Percentiles rank a stretch among this genome's conserved stretches.
Evolutionary conservation across 176 grass and related monocot species (phyloP).

Genomic region (Oryza glumipatula): DNA sequence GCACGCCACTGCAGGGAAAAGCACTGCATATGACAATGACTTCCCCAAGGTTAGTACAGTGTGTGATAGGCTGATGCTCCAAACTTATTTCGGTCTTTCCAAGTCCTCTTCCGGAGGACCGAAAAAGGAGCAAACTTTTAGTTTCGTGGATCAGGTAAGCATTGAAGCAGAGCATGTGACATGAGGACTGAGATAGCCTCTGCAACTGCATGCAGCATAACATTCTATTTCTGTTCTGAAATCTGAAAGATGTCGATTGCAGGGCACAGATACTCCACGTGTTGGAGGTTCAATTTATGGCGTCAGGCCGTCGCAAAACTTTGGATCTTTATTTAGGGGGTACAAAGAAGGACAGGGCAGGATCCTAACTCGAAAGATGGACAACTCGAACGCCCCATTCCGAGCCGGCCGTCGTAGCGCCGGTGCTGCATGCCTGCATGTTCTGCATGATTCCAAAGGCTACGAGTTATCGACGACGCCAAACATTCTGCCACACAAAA

Average conservation of each 20-base stretch:
- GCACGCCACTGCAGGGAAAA: background rate
- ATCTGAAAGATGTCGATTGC: background rate
- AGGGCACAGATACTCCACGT: no score
- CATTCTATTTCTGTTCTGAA: background rate
- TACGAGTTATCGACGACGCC: background rate
- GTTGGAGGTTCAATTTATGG: background rate
- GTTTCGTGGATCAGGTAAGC: background rate
- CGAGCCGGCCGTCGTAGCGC: background rate
- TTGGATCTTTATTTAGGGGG: background rate
- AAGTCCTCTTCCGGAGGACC: background rate
- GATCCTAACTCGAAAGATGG: background rate
- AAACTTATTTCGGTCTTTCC: background rate
- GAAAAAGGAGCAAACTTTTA: background rate
- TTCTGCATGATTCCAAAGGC: background rate
- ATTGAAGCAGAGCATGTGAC: constrained; percentile 12
- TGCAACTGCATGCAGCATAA: background rate
- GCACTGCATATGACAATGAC: background rate
- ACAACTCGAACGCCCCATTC: background rate
- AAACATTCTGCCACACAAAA: background rate
- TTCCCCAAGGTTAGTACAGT: background rate
- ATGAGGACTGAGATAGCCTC: background rate
- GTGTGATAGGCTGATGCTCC: background rate
- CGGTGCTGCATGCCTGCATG: background rate
- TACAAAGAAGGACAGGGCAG: background rate
- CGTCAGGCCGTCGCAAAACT: background rate